Conservation (phyloP, 2,329 filamentous ascomycete genomes). For the Phoma sp. region DNA sequence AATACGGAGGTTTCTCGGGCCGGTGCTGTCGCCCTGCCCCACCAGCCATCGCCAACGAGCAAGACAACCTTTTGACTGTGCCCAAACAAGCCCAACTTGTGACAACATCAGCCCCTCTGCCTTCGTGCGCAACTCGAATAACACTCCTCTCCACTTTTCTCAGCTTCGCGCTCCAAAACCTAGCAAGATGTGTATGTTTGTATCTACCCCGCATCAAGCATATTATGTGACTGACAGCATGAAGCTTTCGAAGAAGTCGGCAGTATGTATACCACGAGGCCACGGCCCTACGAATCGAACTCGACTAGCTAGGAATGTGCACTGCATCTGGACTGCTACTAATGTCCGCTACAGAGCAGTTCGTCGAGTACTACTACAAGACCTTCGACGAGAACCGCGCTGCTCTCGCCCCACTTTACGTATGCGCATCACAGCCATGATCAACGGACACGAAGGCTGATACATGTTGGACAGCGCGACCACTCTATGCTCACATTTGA, state of each 20-base stretch:
- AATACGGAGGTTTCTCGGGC: constrained; percentile 28
- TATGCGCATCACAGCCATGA: constrained; percentile 56
- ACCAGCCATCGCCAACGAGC: constrained; percentile 35
- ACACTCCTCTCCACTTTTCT: background rate
- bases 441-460: constrained; percentile 5
- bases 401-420: constrained; percentile 75
- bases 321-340: constrained; percentile 16
- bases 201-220: constrained; percentile 21
- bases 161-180: background rate
- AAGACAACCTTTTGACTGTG: constrained; percentile 27
- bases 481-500: constrained; percentile 96
- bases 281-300: background rate
- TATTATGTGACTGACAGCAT: constrained; percentile 17
- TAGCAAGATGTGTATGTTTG: constrained; percentile 25
- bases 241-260: constrained; percentile 42
- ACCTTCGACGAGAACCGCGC: constrained; percentile 79
- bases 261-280: constrained; percentile 44
- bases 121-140: constrained; percentile 15
- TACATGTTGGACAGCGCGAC: constrained; percentile 64
- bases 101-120: constrained; percentile 14
- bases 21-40: constrained; percentile 33
- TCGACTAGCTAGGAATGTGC: background rate
- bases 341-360: constrained; percentile 69
- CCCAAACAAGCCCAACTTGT: constrained; percentile 26
- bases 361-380: constrained; percentile 89